Conservation (phyloP, 495 filamentous ascomycete genomes). For the Penicillium turbatum region DNA sequence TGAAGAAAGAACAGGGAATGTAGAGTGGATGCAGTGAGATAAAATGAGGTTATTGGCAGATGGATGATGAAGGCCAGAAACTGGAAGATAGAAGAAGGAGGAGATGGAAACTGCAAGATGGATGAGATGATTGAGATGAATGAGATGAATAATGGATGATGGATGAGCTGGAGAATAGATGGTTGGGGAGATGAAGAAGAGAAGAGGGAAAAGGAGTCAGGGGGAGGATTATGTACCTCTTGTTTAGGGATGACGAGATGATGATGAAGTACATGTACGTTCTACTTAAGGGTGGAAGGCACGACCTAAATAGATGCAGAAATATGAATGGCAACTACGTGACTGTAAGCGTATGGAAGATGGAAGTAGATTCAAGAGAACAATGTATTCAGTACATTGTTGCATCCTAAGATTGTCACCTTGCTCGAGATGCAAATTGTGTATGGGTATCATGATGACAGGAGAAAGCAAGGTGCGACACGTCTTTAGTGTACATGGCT, state of each 20-base stretch:
- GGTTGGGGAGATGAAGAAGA: slow-evolving; percentile 4
- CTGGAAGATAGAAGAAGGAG: not conserved
- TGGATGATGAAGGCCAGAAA: not conserved
- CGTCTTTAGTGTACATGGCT: slow-evolving; percentile 6
- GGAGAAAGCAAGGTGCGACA: slow-evolving; percentile 1
- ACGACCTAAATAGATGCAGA: not conserved
- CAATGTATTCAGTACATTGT: slow-evolving; percentile 1
- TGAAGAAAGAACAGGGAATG: not conserved
- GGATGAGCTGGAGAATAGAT: not conserved
- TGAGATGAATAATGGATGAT: not conserved
- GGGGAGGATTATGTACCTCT: not conserved
- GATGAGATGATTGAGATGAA: not conserved
- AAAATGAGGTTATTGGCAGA: not conserved
- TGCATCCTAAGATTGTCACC: slow-evolving; percentile 7
- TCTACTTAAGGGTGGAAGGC: not conserved
- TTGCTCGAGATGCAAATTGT: slow-evolving; percentile 8
- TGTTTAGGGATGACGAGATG: not conserved
- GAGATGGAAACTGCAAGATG: too few species aligned
- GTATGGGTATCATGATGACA: slow-evolving; percentile 9
- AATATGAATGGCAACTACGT: too few species aligned
- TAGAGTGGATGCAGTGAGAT: not conserved
- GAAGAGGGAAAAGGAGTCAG: not conserved
- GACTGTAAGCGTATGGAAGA: too few species aligned
- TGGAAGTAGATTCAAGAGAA: not conserved
- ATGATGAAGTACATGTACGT: not conserved